Conservation (phyloP, 176 grass and related monocot genomes). For the Rhynchospora tenuis region DNA sequence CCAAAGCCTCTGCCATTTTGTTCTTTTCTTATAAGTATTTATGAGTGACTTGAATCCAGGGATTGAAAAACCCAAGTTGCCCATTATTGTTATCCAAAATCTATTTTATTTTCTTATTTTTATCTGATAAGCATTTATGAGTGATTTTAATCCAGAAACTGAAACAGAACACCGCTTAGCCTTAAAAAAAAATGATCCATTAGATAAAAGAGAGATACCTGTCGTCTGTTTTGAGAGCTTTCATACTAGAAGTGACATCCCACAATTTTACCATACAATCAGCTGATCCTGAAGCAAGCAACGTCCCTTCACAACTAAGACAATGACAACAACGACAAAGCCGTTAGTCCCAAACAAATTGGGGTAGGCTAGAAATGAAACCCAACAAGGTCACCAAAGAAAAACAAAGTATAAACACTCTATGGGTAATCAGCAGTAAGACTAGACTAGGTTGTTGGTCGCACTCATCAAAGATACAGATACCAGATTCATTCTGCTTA, state of each 20-base stretch:
- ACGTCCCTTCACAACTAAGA: slow-evolving; percentile 77
- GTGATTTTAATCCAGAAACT: background rate
- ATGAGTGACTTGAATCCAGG: background rate
- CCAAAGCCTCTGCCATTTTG: background rate
- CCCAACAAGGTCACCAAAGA: no score
- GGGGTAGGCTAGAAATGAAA: no score
- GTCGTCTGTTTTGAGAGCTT: slow-evolving; percentile 70
- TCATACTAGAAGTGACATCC: slow-evolving; percentile 78
- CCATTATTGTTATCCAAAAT: no score
- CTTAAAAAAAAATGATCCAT: background rate
- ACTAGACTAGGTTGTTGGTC: background rate
- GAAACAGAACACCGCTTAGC: background rate
- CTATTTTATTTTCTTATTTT: no score
- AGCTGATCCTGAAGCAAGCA: slow-evolving; percentile 92
- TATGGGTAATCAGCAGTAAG: background rate
- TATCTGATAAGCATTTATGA: no score
- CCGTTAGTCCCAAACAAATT: no score
- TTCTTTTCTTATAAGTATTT: background rate
- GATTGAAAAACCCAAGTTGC: background rate
- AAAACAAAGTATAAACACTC: no score
- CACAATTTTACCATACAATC: slow-evolving; percentile 93
- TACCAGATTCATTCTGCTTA: background rate
- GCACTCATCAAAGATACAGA: background rate
- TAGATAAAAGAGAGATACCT: slow-evolving; percentile 30
- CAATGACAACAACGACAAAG: background rate